Conservation (phyloP, 2,329 filamentous ascomycete genomes). For the Pseudopyrenochaeta lycopersici region DNA sequence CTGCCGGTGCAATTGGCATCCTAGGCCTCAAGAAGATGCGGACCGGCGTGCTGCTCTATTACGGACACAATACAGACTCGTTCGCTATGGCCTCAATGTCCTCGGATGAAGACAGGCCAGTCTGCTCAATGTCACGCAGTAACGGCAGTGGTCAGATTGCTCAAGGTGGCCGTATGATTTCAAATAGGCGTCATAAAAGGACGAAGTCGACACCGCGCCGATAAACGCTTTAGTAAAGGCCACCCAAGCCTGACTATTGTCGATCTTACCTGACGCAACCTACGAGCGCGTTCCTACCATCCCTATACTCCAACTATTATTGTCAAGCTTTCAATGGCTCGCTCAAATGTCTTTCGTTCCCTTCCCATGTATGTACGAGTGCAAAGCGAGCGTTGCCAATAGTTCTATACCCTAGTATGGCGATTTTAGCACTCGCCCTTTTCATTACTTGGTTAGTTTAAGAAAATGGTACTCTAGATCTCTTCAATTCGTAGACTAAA, state of each 20-base stretch:
- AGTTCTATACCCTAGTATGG: constrained; percentile 16
- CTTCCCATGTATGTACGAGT: not conserved
- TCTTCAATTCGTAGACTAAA: not conserved
- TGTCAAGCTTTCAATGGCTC: too few relatives aligned
- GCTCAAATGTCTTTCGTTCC: not conserved
- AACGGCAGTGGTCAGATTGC: constrained; percentile 62
- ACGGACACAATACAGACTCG: constrained; percentile 94
- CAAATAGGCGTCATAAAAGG: constrained; percentile 42
- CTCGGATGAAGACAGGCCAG: constrained; percentile 75
- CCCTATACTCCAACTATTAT: too few relatives aligned
- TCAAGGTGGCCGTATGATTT: constrained; percentile 64
- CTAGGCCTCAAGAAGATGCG: constrained; percentile 87
- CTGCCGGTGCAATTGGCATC: constrained; percentile 87
- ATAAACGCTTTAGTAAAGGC: not conserved
- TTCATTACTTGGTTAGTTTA: not conserved
- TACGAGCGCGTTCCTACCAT: too few relatives aligned
- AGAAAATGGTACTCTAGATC: not conserved
- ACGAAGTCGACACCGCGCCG: constrained; percentile 23
- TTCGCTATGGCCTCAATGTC: constrained; percentile 90
- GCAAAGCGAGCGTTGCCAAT: not conserved
- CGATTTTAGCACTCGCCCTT: not conserved
- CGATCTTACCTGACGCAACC: too few relatives aligned
- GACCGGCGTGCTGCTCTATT: constrained; percentile 83
- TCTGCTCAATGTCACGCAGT: constrained; percentile 88
- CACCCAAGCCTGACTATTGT: too few relatives aligned